phyloP scores from a whole-genome alignment of 345 rosid species.

The Gossypium herbaceum region DNA sequence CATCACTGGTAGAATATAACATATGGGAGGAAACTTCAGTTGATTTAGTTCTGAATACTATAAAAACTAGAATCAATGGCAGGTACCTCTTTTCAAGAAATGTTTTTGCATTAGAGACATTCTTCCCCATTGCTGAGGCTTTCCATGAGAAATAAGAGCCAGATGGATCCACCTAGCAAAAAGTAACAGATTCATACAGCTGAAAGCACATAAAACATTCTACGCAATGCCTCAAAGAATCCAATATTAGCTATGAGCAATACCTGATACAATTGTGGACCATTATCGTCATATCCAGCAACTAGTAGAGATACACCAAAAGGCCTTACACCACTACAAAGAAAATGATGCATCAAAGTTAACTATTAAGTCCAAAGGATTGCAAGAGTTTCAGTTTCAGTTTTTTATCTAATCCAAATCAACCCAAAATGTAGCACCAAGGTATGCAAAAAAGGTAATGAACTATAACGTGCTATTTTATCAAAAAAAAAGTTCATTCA shows the following conservation, averaged over 20 bases:
- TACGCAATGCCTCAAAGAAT: neutral
- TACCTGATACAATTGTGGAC: constrained; percentile 95
- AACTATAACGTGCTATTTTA: neutral
- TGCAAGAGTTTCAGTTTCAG: neutral
- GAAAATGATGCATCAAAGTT: constrained; percentile 4
- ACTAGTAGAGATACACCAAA: constrained; percentile 91
- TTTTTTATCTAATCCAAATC: neutral
- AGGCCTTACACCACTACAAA: constrained; percentile 84
- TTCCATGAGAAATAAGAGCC: constrained; percentile 99
- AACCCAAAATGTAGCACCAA: neutral
- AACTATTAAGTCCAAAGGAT: neutral
- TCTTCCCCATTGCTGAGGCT: constrained; percentile 98
- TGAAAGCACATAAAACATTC: neutral
- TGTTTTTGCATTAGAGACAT: constrained; percentile 90
- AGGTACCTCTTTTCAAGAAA: constrained; percentile 87
- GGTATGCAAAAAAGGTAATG: neutral
- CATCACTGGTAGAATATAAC: neutral
- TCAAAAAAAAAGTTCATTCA: neutral
- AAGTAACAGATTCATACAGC: neutral
- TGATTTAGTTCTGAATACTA: neutral
- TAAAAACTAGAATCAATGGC: neutral
- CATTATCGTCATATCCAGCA: constrained; percentile 91
- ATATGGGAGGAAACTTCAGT: neutral
- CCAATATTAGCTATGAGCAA: constrained; percentile 3
- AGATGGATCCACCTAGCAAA: constrained; percentile 76